A percentile compares a stretch with the other conserved stretches of the same genome.
Conservation (phyloP, 2,329 filamentous ascomycete genomes). For the Malbranchea zuffiana region DNA sequence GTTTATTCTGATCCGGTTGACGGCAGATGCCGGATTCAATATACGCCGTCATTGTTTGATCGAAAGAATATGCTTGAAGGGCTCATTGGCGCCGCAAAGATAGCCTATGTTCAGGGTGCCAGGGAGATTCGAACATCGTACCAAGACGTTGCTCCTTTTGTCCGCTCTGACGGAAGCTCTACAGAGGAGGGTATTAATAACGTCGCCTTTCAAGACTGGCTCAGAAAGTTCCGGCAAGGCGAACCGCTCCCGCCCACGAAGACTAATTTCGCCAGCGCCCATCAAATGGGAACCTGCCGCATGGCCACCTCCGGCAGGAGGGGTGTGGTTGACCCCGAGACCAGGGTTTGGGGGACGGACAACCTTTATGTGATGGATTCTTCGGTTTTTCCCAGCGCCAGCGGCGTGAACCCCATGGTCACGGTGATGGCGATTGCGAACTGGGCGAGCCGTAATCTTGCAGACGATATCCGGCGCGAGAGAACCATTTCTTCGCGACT, state of each 20-base stretch:
- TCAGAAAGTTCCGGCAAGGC: conserved; percentile 36
- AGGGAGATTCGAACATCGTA: conserved; percentile 62
- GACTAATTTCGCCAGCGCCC: conserved; percentile 35
- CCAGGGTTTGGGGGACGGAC: conserved; percentile 38
- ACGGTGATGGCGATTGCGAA: conserved; percentile 43
- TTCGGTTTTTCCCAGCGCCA: conserved; percentile 42
- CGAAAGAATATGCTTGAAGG: conserved; percentile 61
- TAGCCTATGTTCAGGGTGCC: conserved; percentile 68
- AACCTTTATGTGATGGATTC: conserved; percentile 40
- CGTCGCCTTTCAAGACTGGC: conserved; percentile 44
- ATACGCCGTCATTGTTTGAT: conserved; percentile 62
- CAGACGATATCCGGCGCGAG: conserved; percentile 20
- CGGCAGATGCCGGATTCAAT: conserved; percentile 56
- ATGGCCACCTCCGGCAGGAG: conserved; percentile 35
- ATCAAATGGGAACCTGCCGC: conserved; percentile 43
- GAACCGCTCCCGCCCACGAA: conserved; percentile 40
- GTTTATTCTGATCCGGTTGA: conserved; percentile 62
- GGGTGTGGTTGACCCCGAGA: conserved; percentile 36
- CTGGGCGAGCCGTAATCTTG: conserved; percentile 34
- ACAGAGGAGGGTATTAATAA: conserved; percentile 43
- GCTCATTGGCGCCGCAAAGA: conserved; percentile 58
- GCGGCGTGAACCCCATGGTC: conserved; percentile 43
- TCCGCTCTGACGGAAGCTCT: conserved; percentile 29
- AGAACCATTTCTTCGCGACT: conserved; percentile 21
- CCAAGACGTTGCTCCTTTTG: conserved; percentile 54